phyloP scores from a whole-genome alignment of 768 basidiomycete genomes.

The Tylopilus sp. region DNA sequence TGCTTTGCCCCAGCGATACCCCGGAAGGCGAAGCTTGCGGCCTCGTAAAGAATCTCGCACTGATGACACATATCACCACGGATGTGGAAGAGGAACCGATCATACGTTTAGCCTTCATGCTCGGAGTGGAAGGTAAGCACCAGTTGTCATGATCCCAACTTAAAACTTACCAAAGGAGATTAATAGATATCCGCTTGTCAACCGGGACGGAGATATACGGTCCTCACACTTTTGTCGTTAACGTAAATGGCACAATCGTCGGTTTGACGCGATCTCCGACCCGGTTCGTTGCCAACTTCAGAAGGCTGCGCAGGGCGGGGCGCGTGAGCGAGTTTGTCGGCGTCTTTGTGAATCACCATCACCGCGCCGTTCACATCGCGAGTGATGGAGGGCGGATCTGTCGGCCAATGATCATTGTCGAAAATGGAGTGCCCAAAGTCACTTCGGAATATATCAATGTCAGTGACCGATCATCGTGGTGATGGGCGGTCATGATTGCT shows the following conservation, averaged over 20 bases:
- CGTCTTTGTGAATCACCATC: conserved; percentile 94
- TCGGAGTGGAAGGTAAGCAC: conserved; percentile 89
- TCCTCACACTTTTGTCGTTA: conserved; percentile 89
- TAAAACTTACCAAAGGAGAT: conserved; percentile 13
- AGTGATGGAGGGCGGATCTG: conserved; percentile 98
- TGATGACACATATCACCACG: conserved; percentile 99
- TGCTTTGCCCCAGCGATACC: conserved; percentile 96
- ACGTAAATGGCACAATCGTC: conserved; percentile 95
- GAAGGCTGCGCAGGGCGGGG: conserved; percentile 87
- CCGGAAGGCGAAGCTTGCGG: conserved; percentile 99
- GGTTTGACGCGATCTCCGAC: conserved; percentile 85
- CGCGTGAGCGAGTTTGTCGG: conserved; percentile 95
- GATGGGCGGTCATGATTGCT: background rate
- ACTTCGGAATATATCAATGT: conserved; percentile 78
- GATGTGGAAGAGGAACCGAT: conserved; percentile 97
- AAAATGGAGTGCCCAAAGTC: conserved; percentile 73
- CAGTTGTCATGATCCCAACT: conserved; percentile 5
- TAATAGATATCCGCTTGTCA: conserved; percentile 78
- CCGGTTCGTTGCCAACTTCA: conserved; percentile 86
- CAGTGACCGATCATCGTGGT: conserved; percentile 10
- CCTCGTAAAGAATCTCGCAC: conserved; percentile 94
- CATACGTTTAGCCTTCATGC: conserved; percentile 82
- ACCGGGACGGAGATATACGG: conserved; percentile 97
- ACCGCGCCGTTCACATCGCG: conserved; percentile 91
- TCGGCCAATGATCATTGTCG: conserved; percentile 95